These are phyloP conservation scores for Wickerhamiella kurtzmanii DNA, from an alignment of 805 yeast genomes.

Conservation along the genomic window DNA sequence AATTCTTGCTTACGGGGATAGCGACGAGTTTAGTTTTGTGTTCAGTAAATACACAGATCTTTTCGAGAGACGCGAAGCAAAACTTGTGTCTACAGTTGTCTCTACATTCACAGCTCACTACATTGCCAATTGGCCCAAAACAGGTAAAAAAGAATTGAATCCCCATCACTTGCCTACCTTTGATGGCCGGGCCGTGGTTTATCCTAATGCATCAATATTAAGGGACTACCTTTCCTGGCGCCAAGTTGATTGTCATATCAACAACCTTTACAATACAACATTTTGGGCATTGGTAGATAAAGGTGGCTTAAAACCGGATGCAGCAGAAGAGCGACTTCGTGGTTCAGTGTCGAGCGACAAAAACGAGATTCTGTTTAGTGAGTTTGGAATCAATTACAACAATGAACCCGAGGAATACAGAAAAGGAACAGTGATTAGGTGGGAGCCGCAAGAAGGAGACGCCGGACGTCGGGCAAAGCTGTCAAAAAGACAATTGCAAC, in stretches of 20 bases:
- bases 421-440: conserved; percentile 59
- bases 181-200: conserved; percentile 80
- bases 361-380: conserved; percentile 68
- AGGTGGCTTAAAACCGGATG: conserved; percentile 59
- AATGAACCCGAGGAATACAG: conserved; percentile 77
- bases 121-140: conserved; percentile 48
- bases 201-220: conserved; percentile 49
- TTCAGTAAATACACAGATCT: conserved; percentile 48
- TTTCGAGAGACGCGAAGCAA: conserved; percentile 73
- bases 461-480: conserved; percentile 7
- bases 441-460: conserved; percentile 30
- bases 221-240: conserved; percentile 89
- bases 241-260: conserved; percentile 89
- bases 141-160: conserved; percentile 31
- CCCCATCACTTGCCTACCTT: conserved; percentile 61
- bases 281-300: conserved; percentile 74
- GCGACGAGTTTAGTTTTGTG: conserved; percentile 86
- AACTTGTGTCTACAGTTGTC: conserved; percentile 68
- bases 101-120: conserved; percentile 72
- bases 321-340: conserved; percentile 58
- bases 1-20: conserved; percentile 78
- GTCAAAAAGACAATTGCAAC: conserved; percentile 36
- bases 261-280: conserved; percentile 82
- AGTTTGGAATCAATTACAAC: conserved; percentile 79
- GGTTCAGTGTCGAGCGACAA: conserved; percentile 79